A percentile compares a stretch with the other conserved stretches of the same genome.
These are phyloP conservation scores for Plasmodium cynomolgi DNA, from an alignment of 169 alveolate species.

Conservation along the genomic window DNA sequence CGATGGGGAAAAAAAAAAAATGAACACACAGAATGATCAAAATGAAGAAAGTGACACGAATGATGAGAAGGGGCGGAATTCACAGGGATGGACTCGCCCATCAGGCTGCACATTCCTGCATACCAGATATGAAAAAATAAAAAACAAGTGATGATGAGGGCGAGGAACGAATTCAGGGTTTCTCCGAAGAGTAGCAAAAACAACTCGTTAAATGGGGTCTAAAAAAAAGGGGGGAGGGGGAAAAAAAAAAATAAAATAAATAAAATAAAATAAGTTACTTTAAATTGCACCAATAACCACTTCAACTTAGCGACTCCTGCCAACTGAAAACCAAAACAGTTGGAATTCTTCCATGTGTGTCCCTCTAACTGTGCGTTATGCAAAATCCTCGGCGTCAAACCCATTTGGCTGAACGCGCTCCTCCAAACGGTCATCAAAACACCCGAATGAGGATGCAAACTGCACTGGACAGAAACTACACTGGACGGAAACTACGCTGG, in stretches of 20 bases:
- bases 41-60: neutral
- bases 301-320: constrained; percentile 14
- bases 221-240: neutral
- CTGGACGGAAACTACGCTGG: too few relatives aligned
- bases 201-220: constrained; percentile 84
- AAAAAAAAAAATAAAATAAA: neutral
- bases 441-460: neutral
- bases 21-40: neutral
- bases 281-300: neutral
- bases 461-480: neutral
- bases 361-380: neutral
- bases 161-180: constrained; percentile 82
- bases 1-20: neutral
- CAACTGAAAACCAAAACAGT: neutral
- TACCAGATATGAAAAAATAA: constrained; percentile 86
- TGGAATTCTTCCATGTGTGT: neutral
- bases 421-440: neutral
- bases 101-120: neutral
- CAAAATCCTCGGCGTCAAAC: neutral
- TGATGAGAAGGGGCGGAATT: neutral
- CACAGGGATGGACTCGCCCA: neutral
- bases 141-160: constrained; percentile 82
- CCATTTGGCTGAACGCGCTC: neutral
- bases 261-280: neutral
- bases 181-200: constrained; percentile 87